Base-by-base conservation (phyloP, 352 stramenopile genomes). In the Halophytophthora polymorphica region DNA sequence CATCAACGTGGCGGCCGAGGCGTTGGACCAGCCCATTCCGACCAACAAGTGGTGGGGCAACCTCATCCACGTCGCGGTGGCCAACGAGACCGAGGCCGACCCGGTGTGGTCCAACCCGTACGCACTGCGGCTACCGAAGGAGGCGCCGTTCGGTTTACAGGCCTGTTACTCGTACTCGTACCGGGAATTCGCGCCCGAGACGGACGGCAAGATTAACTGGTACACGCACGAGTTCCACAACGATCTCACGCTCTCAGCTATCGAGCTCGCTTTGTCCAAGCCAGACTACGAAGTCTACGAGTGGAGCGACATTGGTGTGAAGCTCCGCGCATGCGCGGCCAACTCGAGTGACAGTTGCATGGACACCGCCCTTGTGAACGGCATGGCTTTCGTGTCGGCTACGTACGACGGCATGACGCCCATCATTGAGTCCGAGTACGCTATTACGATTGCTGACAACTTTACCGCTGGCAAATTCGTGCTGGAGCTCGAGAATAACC, bases 31-130 rank as follows among this genome's bases (percentile, higher is more conserved):
- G 40, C 55, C 81, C 2, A 83, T 92, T 51, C 82, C 82, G 45
- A 92, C 78, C 17, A 92, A 92, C 64, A 72, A 88, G 49, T 92
- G 82, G 82, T 92, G 82, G 82, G 77, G 69, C 17, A 92, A 90
- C 54, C 48, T 88, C 37, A 86, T 92, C 40, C 67, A 82, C 61
- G 69, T 70, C 12, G 78, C 61, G 1, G 62, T 50, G 22, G 58
- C 66, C 8, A 74, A 77, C 33, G 47, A 69, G 33, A 51, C 71
- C 2, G 56, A 69, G 40, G 71, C 77, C 28, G 71, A 75, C 46
- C 67, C 73, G 3, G 77, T 67, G 8, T 92, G 76, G 64, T 61
- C 73, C 6, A 87, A 89, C 56, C 78, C 82, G 42, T 92, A 88
- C 55, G 71, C 76, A 2, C 43, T 92, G 25, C 80, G 77, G 49